Percentiles rank a stretch among this genome's conserved stretches.
These are phyloP conservation scores for Ministeria vibrans DNA, from an alignment of 78 protist genomes.

Conservation along the genomic window DNA sequence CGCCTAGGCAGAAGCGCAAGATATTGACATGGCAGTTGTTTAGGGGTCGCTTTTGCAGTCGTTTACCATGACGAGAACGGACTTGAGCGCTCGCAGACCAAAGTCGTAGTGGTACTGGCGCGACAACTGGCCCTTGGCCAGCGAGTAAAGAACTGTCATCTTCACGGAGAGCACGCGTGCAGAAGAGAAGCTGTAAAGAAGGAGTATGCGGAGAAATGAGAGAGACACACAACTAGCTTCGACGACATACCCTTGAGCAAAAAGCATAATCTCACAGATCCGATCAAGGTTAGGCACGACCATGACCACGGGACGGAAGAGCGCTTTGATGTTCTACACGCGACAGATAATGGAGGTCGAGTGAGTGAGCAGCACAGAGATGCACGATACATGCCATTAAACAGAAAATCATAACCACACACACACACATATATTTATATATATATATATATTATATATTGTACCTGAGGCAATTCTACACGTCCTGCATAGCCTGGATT, in stretches of 20 bases:
- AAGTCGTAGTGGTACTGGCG: slow-evolving; percentile 87
- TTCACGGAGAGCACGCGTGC: slow-evolving; percentile 75
- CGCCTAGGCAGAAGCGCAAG: no score
- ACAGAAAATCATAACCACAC: no score
- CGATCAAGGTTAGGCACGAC: slow-evolving; percentile 69
- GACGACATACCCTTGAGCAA: slow-evolving; percentile 65
- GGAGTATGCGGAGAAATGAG: no score
- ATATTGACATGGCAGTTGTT: no score
- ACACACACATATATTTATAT: no score
- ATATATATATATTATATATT: no score
- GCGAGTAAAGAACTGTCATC: slow-evolving; percentile 78
- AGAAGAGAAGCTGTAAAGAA: no score
- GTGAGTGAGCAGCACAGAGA: no score
- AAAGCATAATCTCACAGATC: slow-evolving; percentile 85
- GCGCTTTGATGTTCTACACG: slow-evolving; percentile 76
- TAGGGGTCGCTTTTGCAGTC: no score
- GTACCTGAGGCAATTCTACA: slow-evolving; percentile 71
- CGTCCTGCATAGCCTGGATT: slow-evolving; percentile 89
- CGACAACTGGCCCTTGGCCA: slow-evolving; percentile 80
- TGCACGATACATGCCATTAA: no score
- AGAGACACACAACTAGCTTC: no score
- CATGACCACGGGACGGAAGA: slow-evolving; percentile 82
- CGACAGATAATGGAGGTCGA: no score
- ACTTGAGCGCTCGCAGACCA: slow-evolving; percentile 82
- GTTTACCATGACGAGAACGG: slow-evolving; percentile 83